Evolutionary conservation across 2,329 filamentous ascomycete species (phyloP), one percentile per base, ranked within the genome.

Genomic region (Cercospora janseana): DNA sequence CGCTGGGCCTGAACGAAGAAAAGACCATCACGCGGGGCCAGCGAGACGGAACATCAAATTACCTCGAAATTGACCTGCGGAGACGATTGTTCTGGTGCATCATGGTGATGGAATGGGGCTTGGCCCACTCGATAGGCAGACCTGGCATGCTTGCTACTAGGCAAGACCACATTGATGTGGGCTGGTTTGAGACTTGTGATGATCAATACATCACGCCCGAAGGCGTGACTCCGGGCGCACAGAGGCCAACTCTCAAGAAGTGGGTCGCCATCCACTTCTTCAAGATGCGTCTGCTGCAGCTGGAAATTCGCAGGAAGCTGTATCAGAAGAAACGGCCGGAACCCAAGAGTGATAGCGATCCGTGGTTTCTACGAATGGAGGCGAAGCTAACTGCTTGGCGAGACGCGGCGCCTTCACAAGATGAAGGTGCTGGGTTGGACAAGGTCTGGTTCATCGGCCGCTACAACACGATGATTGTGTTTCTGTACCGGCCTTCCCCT

Each of bases 261-360:
- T 81, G 88, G 61, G 84, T 95, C 20, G 85, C 89, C 2, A 90
- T 96, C 54, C 92, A 98, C 67, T 93, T 95, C 62, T 90, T 90
- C 74, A 92, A 88, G 65, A 94, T 96, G 88, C 80, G 89, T 48
- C 70, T 94, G 51, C 75, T 91, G 9, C 91, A 96, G 66, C 82
- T 91, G 10, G 92, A 97, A 69, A 93, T 96, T 34, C 80, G 90
- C 50, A 81, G 90, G 51, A 85, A 83, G 5, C 75, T 97, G 1
- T 97, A 98, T 66, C 85, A 95, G 60, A 86, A 85, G 68, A 93
- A 93, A 69, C 80, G 85, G 35, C 72, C 82, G 0, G 84, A 88
- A 43, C 91, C 92, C 0, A 81, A 80, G 46, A 81, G 86, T 64
- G 89, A 95, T 62, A 78, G 81, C 31, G 86, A 96, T 69, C 88